Evolutionary conservation across 768 basidiomycete genomes (phyloP).

Genomic region (Pholiota molesta): DNA sequence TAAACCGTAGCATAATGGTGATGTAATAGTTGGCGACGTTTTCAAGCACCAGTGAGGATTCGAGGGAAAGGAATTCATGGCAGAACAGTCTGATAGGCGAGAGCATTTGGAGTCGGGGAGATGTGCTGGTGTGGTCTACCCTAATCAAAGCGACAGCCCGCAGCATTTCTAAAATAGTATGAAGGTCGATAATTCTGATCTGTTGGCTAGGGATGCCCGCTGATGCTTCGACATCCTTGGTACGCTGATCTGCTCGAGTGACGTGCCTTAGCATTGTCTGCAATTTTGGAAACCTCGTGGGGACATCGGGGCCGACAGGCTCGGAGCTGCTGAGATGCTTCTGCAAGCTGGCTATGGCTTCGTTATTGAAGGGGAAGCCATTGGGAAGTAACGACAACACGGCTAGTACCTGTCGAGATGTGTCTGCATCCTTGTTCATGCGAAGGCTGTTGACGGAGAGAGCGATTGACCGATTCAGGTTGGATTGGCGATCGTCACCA

Average conservation of each 20-base stretch:
- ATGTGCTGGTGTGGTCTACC: not conserved
- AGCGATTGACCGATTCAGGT: not conserved
- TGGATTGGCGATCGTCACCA: too few relatives aligned
- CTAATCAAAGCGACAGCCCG: too few relatives aligned
- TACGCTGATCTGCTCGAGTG: too few relatives aligned
- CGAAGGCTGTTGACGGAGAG: not conserved
- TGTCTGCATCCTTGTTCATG: not conserved
- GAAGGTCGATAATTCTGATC: too few relatives aligned
- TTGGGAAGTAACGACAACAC: not conserved
- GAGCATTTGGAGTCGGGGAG: not conserved
- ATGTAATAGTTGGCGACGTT: not conserved
- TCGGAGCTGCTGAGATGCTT: too few relatives aligned
- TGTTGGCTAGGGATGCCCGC: too few relatives aligned
- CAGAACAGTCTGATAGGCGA: slow-evolving; percentile 2
- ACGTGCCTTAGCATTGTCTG: too few relatives aligned
- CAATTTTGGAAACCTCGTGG: too few relatives aligned
- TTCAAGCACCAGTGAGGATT: not conserved
- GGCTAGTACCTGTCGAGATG: not conserved
- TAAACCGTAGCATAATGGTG: not conserved
- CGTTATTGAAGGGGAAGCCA: slow-evolving; percentile 10
- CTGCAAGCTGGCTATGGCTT: too few relatives aligned
- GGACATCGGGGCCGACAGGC: too few relatives aligned
- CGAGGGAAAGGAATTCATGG: not conserved
- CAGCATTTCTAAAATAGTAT: not conserved
- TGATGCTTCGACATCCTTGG: too few relatives aligned